A percentile compares a stretch with the other conserved stretches of the same genome.
These are phyloP conservation scores for Blastocladiella britannica DNA, from an alignment of 192 early-diverging fungal genomes.

Conservation along the genomic window DNA sequence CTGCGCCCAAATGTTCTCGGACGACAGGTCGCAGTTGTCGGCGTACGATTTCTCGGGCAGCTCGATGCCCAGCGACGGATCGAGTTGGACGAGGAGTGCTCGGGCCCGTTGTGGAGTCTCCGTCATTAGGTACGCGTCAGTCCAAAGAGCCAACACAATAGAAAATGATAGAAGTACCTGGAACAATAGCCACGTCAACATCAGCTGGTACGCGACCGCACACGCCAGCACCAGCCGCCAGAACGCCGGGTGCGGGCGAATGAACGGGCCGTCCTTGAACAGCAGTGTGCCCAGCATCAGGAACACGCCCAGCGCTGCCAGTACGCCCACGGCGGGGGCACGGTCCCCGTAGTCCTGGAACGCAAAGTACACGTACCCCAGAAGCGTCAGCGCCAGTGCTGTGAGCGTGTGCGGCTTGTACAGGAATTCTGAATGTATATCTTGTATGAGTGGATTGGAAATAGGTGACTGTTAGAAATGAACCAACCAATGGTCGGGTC, in stretches of 20 bases:
- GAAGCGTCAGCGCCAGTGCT: conserved; percentile 22
- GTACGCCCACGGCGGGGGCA: conserved; percentile 5
- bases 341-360: conserved; percentile 25
- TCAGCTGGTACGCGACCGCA: conserved; percentile 71
- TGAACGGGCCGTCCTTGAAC: conserved; percentile 84
- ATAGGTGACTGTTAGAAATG: not conserved
- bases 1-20: conserved; percentile 39
- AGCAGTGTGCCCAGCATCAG: conserved; percentile 67
- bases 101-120: not conserved
- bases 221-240: conserved; percentile 74
- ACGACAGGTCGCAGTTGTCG: conserved; percentile 63
- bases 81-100: conserved; percentile 47
- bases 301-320: conserved; percentile 31
- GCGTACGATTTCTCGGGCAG: conserved; percentile 87
- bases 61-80: conserved; percentile 52
- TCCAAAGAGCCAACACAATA: not conserved
- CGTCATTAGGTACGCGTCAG: not conserved
- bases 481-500: not conserved
- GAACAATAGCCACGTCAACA: conserved; percentile 76
- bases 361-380: conserved; percentile 30
- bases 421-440: not conserved
- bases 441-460: not conserved
- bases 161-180: conserved; percentile 29
- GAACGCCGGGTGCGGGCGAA: conserved; percentile 78
- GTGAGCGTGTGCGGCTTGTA: conserved; percentile 31